Conservation (phyloP, 148 eudicot genomes). For the Beta vulgaris region DNA sequence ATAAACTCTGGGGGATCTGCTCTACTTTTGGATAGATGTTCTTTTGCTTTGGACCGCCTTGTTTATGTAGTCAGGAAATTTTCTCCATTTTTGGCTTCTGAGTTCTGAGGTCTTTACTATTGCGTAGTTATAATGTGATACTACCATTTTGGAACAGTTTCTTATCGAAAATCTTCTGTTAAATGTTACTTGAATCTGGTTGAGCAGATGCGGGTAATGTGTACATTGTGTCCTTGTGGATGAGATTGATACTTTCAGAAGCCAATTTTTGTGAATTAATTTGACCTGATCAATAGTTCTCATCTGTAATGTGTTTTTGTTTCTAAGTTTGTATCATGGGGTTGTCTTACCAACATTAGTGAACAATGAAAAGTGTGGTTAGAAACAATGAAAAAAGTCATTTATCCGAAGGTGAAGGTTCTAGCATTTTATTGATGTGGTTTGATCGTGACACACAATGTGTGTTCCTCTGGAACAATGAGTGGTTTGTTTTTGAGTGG, state of each 20-base stretch:
- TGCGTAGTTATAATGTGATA: slow-evolving; percentile 19
- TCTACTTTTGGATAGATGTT: slow-evolving; percentile 26
- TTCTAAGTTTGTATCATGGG: background rate
- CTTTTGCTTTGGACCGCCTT: slow-evolving; percentile 27
- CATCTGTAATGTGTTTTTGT: background rate
- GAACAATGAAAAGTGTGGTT: background rate
- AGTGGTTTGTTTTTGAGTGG: too few relatives aligned
- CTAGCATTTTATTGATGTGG: too few relatives aligned
- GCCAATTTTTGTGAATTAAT: slow-evolving; percentile 1
- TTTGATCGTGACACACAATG: too few relatives aligned
- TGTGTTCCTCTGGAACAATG: too few relatives aligned
- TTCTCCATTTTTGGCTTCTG: slow-evolving; percentile 28
- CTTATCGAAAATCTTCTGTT: slow-evolving; percentile 17
- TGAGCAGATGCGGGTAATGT: slow-evolving; percentile 18
- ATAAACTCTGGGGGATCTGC: slow-evolving; percentile 28
- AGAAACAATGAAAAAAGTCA: too few relatives aligned
- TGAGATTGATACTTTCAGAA: background rate
- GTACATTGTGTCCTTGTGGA: slow-evolving; percentile 21
- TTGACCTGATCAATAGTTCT: slow-evolving; percentile 5
- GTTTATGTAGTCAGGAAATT: slow-evolving; percentile 29
- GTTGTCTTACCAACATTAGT: background rate
- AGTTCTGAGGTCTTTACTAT: slow-evolving; percentile 27
- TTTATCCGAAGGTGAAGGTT: too few relatives aligned
- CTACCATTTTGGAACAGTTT: slow-evolving; percentile 23
- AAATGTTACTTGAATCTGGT: slow-evolving; percentile 17